Base-by-base conservation (phyloP, 176 grass and related monocot species). In the Triticum dicoccoides region DNA sequence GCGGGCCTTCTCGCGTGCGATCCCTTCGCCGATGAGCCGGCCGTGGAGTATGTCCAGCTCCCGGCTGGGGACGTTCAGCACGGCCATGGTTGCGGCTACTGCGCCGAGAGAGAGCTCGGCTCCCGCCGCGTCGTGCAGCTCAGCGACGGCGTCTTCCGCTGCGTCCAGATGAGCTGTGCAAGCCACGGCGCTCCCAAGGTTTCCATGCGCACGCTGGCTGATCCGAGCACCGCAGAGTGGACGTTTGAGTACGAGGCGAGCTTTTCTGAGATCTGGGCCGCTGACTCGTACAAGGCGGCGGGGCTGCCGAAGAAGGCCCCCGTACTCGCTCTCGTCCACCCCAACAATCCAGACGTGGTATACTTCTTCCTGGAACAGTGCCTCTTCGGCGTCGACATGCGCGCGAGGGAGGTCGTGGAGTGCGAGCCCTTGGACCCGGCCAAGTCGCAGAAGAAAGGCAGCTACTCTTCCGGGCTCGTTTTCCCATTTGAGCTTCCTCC, bases 251-350 rank as follows among this genome's bases (percentile, higher is more conserved):
- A 76, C 61, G 23, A 62, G 69, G 69, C 21, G 56, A 63, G 24
- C 24, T 84, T 84, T 2, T 72, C 52, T 24, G 69, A 84, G 69
- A 84, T 75, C 69, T 84, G 82, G 82, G 56, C 24, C 41, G 6
- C 3, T 74, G 12, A 75, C 23, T 9, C 41, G 41, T 49, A 75
- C 72, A 75, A 75, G 72, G 72, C 72, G 3, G 13, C 72, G 42
- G 72, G 42, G 13, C 72, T 75, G 72, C 72, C 41, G 42, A 7
- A 75, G 6, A 75, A 75, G 72, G 42, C n/a, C 7, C 72, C 72
- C n/a, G 42, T 49, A 24, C 72, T 75, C 42, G 42, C 72, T 23
- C 72, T 75, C 42, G 6, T 75, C 41, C 72, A 75, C 42, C 72
- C 72, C 41, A 49, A 27, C n/a, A 49, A 75, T 49, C 72, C 42